These are phyloP conservation scores for Candida pseudoviswanathii DNA, from an alignment of 1,139 yeast genomes.

Conservation along the genomic window DNA sequence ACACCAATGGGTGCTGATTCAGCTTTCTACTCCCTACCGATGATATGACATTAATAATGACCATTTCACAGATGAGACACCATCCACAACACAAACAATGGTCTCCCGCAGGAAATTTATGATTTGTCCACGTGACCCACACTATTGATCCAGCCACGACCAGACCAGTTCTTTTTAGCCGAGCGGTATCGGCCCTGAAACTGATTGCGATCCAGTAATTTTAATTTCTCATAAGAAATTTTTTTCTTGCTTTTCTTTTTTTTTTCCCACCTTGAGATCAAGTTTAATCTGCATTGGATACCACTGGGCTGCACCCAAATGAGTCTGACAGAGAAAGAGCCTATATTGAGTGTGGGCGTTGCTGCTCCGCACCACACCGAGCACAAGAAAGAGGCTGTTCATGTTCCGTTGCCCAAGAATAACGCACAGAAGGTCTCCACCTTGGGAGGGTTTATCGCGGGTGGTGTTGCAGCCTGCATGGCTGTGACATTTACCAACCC, in stretches of 20 bases:
- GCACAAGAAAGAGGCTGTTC: no score
- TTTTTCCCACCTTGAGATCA: no score
- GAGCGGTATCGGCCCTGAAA: constrained; percentile 5
- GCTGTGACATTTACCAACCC: constrained; percentile 98
- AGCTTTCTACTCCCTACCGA: no score
- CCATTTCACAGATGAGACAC: no score
- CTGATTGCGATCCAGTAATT: neutral
- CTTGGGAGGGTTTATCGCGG: constrained; percentile 86
- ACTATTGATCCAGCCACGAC: neutral
- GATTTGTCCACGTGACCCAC: neutral
- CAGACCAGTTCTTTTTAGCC: neutral
- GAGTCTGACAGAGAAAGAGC: constrained; percentile 9
- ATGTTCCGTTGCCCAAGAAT: constrained; percentile 4
- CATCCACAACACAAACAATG: no score
- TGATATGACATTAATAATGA: no score
- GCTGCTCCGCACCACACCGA: neutral
- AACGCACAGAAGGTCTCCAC: constrained; percentile 58
- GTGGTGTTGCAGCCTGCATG: constrained; percentile 95
- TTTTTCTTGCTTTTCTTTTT: neutral
- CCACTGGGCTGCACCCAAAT: no score
- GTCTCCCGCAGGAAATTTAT: no score
- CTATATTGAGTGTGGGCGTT: neutral
- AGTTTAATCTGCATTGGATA: no score
- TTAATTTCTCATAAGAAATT: neutral
- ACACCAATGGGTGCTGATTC: no score